Evolutionary conservation across 768 basidiomycete species (phyloP), one percentile per base, ranked within the genome.

Genomic region (Russula griseocarnosa): DNA sequence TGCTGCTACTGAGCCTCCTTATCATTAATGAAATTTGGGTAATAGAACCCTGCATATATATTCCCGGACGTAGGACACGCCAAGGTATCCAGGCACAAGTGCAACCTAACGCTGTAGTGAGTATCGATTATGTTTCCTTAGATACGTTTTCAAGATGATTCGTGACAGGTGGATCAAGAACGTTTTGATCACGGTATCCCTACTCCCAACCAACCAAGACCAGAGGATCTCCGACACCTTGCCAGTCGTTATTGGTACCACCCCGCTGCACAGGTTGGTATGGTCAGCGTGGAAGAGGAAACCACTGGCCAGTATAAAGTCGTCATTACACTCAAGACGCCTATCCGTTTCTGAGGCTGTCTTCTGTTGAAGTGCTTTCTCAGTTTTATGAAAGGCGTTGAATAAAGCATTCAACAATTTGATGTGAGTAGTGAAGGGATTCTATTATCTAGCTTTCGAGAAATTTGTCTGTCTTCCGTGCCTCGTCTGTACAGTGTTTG

Each of bases 161-260:
- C 3, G 3, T 2, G 11, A 9, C 36, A 56, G 61, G 9, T 7
- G 47, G 13, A 49, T 38, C 22, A 18, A 26, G 24, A 49, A 20
- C 16, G n/a, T n/a, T n/a, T n/a, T n/a, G n/a, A n/a, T n/a, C n/a
- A n/a, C n/a, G n/a, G n/a, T 46, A 11, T 28, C 5, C 32, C 34
- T 3, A n/a, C 46, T 36, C 32, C 32, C 32, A 34, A 10, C 32
- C 49, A 26, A 14, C 18, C 34, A 28, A 24, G n/a, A 32, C 6
- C 28, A 14, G 56, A 57, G 13, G 11, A 42, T 10, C 55, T 62
- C 8, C 47, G 61, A 57, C 47, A 14, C 7, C 38, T 62, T 1
- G 49, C 30, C 5, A 11, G 9, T 16, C 55, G 11, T 40, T 57
- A 42, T 22, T 8, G 57, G 5, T n/a, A 51, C 28, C 47, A 57